Evolutionary conservation across 495 filamentous ascomycete genomes (phyloP).

Genomic region (Apodospora peruviana): DNA sequence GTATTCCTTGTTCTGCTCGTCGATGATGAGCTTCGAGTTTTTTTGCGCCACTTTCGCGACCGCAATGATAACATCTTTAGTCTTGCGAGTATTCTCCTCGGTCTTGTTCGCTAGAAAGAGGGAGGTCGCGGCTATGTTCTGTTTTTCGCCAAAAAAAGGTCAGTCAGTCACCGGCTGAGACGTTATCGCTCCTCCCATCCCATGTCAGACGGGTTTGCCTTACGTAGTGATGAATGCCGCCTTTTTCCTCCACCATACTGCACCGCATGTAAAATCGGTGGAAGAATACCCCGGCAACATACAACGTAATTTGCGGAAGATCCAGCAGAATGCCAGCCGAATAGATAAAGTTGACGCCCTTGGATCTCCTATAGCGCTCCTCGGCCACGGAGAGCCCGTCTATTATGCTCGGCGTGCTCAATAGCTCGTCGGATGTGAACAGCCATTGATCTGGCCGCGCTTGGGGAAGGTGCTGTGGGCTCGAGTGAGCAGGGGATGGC

Average conservation of each 20-base stretch:
- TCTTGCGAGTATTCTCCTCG: conserved; percentile 90
- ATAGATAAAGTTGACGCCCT: conserved; percentile 93
- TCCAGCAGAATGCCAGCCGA: conserved; percentile 91
- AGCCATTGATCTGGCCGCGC: conserved; percentile 67
- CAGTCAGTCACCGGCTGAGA: neutral
- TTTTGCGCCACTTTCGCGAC: conserved; percentile 95
- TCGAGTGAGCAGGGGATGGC: conserved; percentile 31
- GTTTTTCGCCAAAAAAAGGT: neutral
- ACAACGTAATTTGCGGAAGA: conserved; percentile 84
- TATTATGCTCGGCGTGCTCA: conserved; percentile 73
- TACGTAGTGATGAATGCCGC: conserved; percentile 80
- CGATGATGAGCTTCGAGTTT: conserved; percentile 75
- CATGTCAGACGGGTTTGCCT: conserved; percentile 16
- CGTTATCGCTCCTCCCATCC: neutral
- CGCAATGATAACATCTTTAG: conserved; percentile 85
- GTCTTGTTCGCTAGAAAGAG: conserved; percentile 95
- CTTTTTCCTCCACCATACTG: conserved; percentile 63
- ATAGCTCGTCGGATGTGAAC: conserved; percentile 78
- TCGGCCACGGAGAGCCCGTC: conserved; percentile 71
- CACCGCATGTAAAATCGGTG: conserved; percentile 92
- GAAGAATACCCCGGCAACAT: conserved; percentile 88
- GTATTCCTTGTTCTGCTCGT: conserved; percentile 94
- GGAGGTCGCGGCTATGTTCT: conserved; percentile 79
- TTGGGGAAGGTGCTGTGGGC: conserved; percentile 24
- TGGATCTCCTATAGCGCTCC: conserved; percentile 73